Conservation (phyloP, 164 flowering plant genomes). For the Magnolia kwangsiensis region DNA sequence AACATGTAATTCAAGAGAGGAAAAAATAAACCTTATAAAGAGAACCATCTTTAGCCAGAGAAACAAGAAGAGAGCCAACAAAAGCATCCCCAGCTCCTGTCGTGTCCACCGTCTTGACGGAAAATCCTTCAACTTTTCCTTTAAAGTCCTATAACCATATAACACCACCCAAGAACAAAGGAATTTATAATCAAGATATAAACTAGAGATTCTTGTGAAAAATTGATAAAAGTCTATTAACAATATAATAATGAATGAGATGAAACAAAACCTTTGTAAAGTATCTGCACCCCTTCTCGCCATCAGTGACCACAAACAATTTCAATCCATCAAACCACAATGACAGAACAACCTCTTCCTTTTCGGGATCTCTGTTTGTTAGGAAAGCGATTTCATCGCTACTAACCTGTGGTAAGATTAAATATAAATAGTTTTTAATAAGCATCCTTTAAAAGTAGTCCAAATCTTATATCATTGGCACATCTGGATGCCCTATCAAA, state of each 20-base stretch:
- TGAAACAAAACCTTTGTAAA: conserved; percentile 46
- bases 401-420: conserved; percentile 37
- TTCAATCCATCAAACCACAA: conserved; percentile 57
- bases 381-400: conserved; percentile 67
- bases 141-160: conserved; percentile 41
- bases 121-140: conserved; percentile 50
- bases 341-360: conserved; percentile 49
- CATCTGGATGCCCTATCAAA: too few relatives aligned
- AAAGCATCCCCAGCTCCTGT: conserved; percentile 91
- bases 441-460: too few relatives aligned
- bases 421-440: too few relatives aligned
- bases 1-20: background rate
- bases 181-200: too few relatives aligned
- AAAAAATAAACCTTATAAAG: background rate
- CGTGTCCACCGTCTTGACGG: conserved; percentile 62
- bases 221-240: too few relatives aligned
- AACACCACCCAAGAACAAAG: background rate
- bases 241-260: too few relatives aligned
- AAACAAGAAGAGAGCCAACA: conserved; percentile 54
- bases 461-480: too few relatives aligned
- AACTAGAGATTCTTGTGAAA: too few relatives aligned
- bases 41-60: conserved; percentile 26
- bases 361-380: conserved; percentile 40
- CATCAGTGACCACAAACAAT: conserved; percentile 68
- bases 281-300: conserved; percentile 77